A percentile compares a stretch with the other conserved stretches of the same genome.
Conservation (phyloP, 352 stramenopile genomes). For the Phytophthora foliorum region DNA sequence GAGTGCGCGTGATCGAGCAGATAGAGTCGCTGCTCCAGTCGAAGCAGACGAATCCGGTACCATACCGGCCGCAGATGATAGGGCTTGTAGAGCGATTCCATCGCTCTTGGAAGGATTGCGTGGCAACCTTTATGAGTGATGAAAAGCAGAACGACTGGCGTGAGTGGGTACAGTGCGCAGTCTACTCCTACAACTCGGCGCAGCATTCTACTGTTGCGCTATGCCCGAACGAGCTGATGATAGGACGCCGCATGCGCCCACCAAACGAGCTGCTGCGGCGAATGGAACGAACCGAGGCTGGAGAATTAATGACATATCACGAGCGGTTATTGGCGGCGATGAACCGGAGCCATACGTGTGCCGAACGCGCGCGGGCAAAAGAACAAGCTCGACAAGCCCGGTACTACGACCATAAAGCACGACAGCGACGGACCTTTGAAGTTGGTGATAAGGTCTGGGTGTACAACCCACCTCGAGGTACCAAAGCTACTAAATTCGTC, state of each 20-base stretch:
- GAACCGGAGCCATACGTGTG: not conserved
- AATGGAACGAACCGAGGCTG: not conserved
- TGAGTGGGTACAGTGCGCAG: not conserved
- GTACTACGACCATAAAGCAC: not conserved
- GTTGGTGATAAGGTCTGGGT: conserved; percentile 8
- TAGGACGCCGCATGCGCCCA: too few relatives aligned
- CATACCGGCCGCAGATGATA: conserved; percentile 21
- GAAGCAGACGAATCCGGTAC: conserved; percentile 1
- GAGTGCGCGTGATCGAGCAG: not conserved
- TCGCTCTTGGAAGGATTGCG: conserved; percentile 26
- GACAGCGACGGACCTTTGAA: not conserved
- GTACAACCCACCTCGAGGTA: conserved; percentile 1
- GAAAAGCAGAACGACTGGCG: not conserved
- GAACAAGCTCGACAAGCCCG: not conserved
- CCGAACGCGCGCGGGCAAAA: not conserved
- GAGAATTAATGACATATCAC: not conserved
- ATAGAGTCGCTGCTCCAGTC: conserved; percentile 6
- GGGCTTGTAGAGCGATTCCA: conserved; percentile 22
- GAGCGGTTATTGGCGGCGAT: not conserved
- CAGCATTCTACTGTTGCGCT: conserved; percentile 1
- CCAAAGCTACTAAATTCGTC: conserved; percentile 13
- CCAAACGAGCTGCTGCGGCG: not conserved
- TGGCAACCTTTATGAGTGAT: not conserved
- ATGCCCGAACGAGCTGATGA: not conserved
- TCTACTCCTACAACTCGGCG: conserved; percentile 1